Evolutionary conservation across 2,329 filamentous ascomycete species (phyloP).

Genomic region (Fusarium armeniacum): DNA sequence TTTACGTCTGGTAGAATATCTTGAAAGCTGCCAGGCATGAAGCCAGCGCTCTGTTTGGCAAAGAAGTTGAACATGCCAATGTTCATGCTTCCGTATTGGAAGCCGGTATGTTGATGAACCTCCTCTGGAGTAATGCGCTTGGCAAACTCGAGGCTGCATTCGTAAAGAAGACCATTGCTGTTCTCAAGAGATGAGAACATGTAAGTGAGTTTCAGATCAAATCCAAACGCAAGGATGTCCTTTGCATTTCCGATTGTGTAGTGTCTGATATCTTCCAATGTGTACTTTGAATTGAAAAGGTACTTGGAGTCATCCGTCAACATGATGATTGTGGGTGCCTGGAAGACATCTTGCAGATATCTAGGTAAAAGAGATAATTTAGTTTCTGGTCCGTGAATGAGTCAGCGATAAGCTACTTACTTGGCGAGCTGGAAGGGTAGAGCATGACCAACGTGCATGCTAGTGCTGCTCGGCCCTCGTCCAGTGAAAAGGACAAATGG

Average conservation of each 20-base stretch:
- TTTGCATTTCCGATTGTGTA: conserved; percentile 16
- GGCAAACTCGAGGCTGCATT: conserved; percentile 12
- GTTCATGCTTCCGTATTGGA: conserved; percentile 13
- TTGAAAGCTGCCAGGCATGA: conserved; percentile 16
- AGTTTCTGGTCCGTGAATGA: background rate
- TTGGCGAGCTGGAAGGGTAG: conserved; percentile 18
- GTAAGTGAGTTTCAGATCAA: conserved; percentile 8
- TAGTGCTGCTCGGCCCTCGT: conserved; percentile 17
- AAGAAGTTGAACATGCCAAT: conserved; percentile 20
- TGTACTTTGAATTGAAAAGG: conserved; percentile 19
- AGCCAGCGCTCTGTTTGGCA: conserved; percentile 14
- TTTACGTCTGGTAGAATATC: conserved; percentile 7
- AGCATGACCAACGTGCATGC: conserved; percentile 15
- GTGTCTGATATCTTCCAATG: conserved; percentile 10
- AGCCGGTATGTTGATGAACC: conserved; percentile 15
- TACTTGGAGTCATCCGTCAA: conserved; percentile 19
- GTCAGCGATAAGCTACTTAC: background rate
- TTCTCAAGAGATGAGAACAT: conserved; percentile 16
- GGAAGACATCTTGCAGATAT: conserved; percentile 9
- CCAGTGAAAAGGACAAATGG: conserved; percentile 13
- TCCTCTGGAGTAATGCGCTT: conserved; percentile 18
- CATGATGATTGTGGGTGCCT: conserved; percentile 17
- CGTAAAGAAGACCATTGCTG: conserved; percentile 6
- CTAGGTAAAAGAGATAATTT: background rate
- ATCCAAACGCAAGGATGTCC: conserved; percentile 17